Evolutionary conservation across 2,329 filamentous ascomycete genomes (phyloP), one percentile per base, ranked within the genome.

Genomic region (Sporothrix euskadiensis): DNA sequence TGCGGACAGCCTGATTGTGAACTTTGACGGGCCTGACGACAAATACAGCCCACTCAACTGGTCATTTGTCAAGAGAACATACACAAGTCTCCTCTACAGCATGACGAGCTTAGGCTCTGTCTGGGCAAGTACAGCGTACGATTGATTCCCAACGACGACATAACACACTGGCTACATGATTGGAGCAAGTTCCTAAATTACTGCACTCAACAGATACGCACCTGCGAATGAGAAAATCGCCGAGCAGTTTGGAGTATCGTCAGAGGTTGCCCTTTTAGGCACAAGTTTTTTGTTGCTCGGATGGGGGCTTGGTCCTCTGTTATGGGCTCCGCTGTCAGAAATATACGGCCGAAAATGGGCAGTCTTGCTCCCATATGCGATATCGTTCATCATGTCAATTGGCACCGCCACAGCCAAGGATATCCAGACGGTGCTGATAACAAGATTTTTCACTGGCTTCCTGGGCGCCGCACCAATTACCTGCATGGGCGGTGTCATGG

Each of bases 61-160:
- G 71, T 61, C 71, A 7, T 72, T 72, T 30, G 22, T 30, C n/a
- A 72, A 72, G 5, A 57, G 26, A 5, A 32, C 9, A 19, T 72
- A 72, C 52, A 72, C 71, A 10, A 72, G 71, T 49, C 44, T 72
- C n/a, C 71, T 72, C 16, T 72, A 72, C 61, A 72, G 71, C 52
- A 22, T 66, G 22, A 68, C 71, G 5, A 72, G 71, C 35, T n/a
- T 68, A 9, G 61, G 71, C 49, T 72, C 71, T 3, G 71, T 72
- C 35, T 72, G 71, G 71, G 71, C 71, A 19, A 72, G 71, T 19
- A 72, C 71, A 22, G 71, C 71, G 71, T 72, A 66, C 12, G 71
- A 49, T 49, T 35, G 71, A 49, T 19, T 35, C 30, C 9, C 26
- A 10, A 16, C 16, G 56, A 8, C 12, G 26, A 61, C 3, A 10